Percentiles rank a stretch among this genome's conserved stretches.
These are phyloP conservation scores for Bonia amplexicaulis DNA, from an alignment of 176 grass and related monocot species.

Conservation along the genomic window DNA sequence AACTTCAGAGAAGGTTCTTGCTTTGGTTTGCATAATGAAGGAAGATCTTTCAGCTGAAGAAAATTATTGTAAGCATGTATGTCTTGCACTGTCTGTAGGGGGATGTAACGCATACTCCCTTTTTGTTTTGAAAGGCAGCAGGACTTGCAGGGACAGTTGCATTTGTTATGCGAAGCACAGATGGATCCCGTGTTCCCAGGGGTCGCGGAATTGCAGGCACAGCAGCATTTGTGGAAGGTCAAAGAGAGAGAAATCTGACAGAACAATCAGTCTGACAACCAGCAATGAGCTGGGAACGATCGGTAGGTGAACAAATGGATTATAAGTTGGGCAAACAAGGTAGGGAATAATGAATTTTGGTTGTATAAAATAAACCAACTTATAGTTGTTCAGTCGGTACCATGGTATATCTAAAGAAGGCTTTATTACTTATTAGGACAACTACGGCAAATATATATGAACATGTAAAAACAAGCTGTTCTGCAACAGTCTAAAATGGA, in stretches of 20 bases:
- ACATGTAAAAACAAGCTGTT: neutral
- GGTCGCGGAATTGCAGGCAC: neutral
- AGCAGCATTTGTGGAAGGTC: constrained; percentile 14
- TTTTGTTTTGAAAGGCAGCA: too few relatives aligned
- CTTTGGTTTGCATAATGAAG: constrained; percentile 19
- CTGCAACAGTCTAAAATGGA: neutral
- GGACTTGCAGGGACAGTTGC: too few relatives aligned
- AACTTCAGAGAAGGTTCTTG: constrained; percentile 45
- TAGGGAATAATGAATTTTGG: neutral
- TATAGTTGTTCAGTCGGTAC: neutral
- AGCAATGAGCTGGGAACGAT: constrained; percentile 23
- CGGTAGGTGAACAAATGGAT: neutral
- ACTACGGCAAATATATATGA: neutral
- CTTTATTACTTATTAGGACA: neutral
- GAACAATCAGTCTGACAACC: constrained; percentile 15
- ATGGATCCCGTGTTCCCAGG: too few relatives aligned
- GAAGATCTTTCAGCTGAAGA: constrained; percentile 24
- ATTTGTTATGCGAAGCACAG: too few relatives aligned
- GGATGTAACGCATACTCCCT: neutral
- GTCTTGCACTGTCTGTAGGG: constrained; percentile 36
- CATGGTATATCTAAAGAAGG: neutral
- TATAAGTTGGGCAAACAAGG: constrained; percentile 19
- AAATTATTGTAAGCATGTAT: constrained; percentile 3
- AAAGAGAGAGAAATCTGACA: constrained; percentile 27
- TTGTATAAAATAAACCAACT: neutral